phyloP scores from a whole-genome alignment of 108 stramenopile species.

The Mediolabrus comicus region DNA sequence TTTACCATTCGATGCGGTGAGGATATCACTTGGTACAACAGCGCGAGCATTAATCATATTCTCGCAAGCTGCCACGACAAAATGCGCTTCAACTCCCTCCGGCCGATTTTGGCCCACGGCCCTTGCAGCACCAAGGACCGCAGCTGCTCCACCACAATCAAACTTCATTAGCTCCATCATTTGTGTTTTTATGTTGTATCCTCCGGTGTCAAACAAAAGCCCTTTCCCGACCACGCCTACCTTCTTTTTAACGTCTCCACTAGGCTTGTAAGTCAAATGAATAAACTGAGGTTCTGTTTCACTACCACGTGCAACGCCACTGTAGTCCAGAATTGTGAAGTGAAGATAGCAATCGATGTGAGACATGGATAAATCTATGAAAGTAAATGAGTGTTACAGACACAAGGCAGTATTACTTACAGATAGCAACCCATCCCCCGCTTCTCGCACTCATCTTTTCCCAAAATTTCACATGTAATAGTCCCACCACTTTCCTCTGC shows the following conservation, averaged over 20 bases:
- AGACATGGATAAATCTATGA: too few species aligned
- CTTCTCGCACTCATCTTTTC: constrained; percentile 82
- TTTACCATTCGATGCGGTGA: constrained; percentile 97
- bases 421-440: constrained; percentile 91
- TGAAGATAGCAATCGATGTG: too few species aligned
- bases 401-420: too few species aligned
- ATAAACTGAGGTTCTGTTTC: constrained; percentile 95
- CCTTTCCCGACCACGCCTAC: constrained; percentile 95
- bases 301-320: constrained; percentile 91
- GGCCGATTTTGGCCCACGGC: constrained; percentile 66
- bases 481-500: constrained; percentile 75
- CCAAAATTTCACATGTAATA: constrained; percentile 78
- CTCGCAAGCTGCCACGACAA: constrained; percentile 90
- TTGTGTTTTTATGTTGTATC: constrained; percentile 98
- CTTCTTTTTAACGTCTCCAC: constrained; percentile 66
- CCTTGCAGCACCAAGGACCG: constrained; percentile 84
- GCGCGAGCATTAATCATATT: constrained; percentile 96
- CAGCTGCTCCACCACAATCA: constrained; percentile 95
- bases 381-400: too few species aligned
- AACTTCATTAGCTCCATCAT: constrained; percentile 99
- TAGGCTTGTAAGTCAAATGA: constrained; percentile 90
- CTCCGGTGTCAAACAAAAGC: constrained; percentile 97
- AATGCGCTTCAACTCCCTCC: constrained; percentile 89
- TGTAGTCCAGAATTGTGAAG: too few species aligned
- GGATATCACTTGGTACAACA: constrained; percentile 90